Evolutionary conservation across 345 rosid genomes (phyloP).

Genomic region (Mallotus nudiflorus): DNA sequence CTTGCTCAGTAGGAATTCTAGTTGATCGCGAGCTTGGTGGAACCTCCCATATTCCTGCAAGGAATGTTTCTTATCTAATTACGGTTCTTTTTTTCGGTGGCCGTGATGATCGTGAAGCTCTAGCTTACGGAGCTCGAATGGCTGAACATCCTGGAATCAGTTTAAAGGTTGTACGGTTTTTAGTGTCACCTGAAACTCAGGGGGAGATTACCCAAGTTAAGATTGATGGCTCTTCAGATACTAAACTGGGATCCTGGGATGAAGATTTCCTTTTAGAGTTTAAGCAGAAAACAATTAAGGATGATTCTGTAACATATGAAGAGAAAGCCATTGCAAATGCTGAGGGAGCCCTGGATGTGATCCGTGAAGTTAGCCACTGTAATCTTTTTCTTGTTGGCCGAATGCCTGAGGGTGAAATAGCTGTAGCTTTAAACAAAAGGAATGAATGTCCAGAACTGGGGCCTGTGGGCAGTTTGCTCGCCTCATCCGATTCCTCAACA

Average conservation of each 20-base stretch:
- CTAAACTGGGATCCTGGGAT: constrained; percentile 25
- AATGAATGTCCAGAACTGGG: constrained; percentile 59
- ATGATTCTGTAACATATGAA: constrained; percentile 40
- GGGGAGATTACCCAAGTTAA: constrained; percentile 41
- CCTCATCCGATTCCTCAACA: constrained; percentile 40
- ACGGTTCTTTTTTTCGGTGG: constrained; percentile 62
- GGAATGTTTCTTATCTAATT: constrained; percentile 47
- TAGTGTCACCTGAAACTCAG: constrained; percentile 25
- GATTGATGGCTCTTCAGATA: constrained; percentile 13
- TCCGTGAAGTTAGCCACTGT: constrained; percentile 30
- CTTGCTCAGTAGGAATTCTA: constrained; percentile 65
- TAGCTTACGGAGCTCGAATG: constrained; percentile 68
- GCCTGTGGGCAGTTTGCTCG: constrained; percentile 46
- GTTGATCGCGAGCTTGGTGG: constrained; percentile 75
- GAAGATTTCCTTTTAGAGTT: constrained; percentile 44
- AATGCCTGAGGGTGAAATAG: constrained; percentile 35
- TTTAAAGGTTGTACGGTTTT: constrained; percentile 41
- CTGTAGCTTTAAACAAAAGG: constrained; percentile 26
- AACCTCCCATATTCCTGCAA: constrained; percentile 49
- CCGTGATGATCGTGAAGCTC: constrained; percentile 60
- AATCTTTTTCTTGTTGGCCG: constrained; percentile 57
- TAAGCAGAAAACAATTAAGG: constrained; percentile 26
- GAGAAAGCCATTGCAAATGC: constrained; percentile 37
- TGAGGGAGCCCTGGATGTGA: constrained; percentile 28
- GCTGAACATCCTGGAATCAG: constrained; percentile 71